Evolutionary conservation across 768 basidiomycete species (phyloP).

Genomic region (Boletus patriciae): DNA sequence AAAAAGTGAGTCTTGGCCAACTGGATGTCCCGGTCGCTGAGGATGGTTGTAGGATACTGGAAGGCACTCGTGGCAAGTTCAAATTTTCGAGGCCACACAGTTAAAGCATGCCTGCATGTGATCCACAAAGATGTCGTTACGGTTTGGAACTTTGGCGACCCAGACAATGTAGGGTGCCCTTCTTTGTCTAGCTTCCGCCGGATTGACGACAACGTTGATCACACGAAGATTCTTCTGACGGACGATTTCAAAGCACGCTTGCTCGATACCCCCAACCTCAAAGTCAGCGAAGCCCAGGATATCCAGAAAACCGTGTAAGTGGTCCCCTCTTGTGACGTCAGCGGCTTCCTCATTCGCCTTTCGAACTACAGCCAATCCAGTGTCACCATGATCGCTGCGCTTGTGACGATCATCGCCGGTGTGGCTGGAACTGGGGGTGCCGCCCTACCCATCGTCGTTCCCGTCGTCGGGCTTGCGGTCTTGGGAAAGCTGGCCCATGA

Average conservation of each 20-base stretch:
- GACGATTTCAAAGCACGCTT: neutral
- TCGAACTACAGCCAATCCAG: neutral
- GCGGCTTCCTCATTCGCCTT: neutral
- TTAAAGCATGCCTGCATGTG: neutral
- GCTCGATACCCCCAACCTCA: neutral
- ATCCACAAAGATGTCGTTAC: constrained; percentile 5
- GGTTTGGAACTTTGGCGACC: constrained; percentile 7
- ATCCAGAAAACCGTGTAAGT: neutral
- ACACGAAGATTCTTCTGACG: neutral
- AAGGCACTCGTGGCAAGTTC: neutral
- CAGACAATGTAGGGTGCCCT: neutral
- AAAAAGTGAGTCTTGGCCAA: neutral
- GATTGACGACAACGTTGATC: neutral
- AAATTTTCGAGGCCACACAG: neutral
- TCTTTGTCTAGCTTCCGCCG: neutral
- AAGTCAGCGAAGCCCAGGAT: neutral
- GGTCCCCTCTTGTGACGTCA: neutral
- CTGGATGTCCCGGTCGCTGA: neutral
- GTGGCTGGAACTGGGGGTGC: neutral
- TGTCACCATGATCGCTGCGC: neutral
- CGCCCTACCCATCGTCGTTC: constrained; percentile 4
- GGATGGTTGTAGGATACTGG: neutral
- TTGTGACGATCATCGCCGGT: constrained; percentile 3
- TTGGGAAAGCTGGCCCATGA: neutral
- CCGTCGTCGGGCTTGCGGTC: neutral